phyloP scores from a whole-genome alignment of 2,329 filamentous ascomycete genomes.

The Fusarium paranaense region DNA sequence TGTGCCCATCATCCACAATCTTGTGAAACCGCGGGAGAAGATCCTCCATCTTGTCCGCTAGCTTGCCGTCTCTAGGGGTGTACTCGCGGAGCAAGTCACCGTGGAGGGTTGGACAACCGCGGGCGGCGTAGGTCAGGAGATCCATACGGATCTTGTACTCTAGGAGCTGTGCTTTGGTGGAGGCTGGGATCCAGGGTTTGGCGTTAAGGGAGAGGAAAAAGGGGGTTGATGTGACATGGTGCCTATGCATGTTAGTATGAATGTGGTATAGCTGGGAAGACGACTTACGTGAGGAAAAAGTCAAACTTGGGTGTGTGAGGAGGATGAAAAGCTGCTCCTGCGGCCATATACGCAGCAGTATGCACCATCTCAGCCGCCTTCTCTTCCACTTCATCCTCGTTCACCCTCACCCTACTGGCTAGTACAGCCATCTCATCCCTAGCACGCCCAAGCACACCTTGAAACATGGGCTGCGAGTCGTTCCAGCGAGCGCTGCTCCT shows the following conservation, averaged over 20 bases:
- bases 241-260: conserved; percentile 60
- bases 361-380: conserved; percentile 75
- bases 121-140: conserved; percentile 78
- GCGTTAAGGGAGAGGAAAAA: conserved; percentile 78
- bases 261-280: too few species aligned
- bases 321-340: conserved; percentile 70
- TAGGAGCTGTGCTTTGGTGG: conserved; percentile 75
- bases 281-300: conserved; percentile 75
- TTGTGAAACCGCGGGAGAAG: conserved; percentile 60
- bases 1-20: conserved; percentile 82
- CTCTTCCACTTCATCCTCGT: conserved; percentile 67
- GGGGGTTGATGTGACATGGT: conserved; percentile 77
- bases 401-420: conserved; percentile 69
- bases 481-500: conserved; percentile 57
- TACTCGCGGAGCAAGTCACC: conserved; percentile 72
- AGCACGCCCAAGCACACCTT: conserved; percentile 75
- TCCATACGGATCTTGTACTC: conserved; percentile 86
- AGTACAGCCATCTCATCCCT: conserved; percentile 71
- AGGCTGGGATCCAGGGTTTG: conserved; percentile 68
- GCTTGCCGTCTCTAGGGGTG: conserved; percentile 61
- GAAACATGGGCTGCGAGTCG: conserved; percentile 73
- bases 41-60: conserved; percentile 59
- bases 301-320: conserved; percentile 79
- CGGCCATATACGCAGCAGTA: conserved; percentile 61
- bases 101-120: conserved; percentile 70